Evolutionary conservation across 2,329 filamentous ascomycete genomes (phyloP), one percentile per base, ranked within the genome.

Genomic region (Exophiala sp.): DNA sequence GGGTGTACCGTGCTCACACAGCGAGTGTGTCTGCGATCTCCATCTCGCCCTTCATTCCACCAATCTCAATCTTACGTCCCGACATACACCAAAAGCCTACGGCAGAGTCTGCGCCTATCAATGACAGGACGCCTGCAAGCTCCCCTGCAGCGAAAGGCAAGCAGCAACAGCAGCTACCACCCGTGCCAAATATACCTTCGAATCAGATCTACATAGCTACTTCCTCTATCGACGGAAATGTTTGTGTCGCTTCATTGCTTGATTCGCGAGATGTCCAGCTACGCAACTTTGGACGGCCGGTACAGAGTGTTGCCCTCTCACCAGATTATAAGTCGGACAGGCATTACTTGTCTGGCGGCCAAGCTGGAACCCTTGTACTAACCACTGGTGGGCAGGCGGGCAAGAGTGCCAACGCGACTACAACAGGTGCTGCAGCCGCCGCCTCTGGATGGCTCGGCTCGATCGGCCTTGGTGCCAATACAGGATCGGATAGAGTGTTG

Each of bases 121-220:
- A 69, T 72, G 16, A 71, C 75, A 10, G 73, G 76, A 8, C 77
- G 5, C 67, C 70, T 29, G 71, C 75, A 11, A 63, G 73, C 14
- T 71, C 81, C 5, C 75, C 82, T 1, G 75, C 78, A 4, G 75
- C 77, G 6, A 6, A 78, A 82, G 10, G 77, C 80, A 64, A 65
- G 45, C 53, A 53, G 53, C 77, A 73, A 51, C 71, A 73, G 4
- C 79, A 87, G 58, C 70, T 74, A 0, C 70, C 75, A 0, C 74
- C 78, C 1, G 76, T 96, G 2, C 84, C 88, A 0, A 84, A 85
- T 55, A 89, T 80, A 0, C 88, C 90, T 0, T 91, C 89, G 1
- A 97, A 96, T 65, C 86, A 91, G 50, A 95, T 99, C 38, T 89
- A 94, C 69, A 88, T 99, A 62, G 92, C 88, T 1, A 95, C 92